Conservation (phyloP, 208 protist species). For the Crithidia thermophila region DNA sequence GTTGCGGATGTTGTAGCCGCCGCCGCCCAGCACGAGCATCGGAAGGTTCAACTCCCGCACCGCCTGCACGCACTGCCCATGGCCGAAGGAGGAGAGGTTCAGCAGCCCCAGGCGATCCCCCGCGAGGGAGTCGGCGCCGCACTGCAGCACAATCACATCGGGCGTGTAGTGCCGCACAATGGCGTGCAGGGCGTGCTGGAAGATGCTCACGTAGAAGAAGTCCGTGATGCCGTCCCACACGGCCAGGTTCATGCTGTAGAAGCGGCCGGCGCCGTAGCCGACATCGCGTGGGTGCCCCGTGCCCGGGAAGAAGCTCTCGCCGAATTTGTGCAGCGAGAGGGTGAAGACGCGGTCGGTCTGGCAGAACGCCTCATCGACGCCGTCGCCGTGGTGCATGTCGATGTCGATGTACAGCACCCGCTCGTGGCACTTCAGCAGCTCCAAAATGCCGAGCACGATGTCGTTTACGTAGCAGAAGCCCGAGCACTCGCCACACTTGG, state of each 20-base stretch:
- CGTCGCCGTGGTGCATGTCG: constrained; percentile 99
- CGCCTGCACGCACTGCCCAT: constrained; percentile 95
- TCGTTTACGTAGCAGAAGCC: constrained; percentile 99
- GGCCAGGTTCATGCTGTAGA: constrained; percentile 90
- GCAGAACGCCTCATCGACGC: constrained; percentile 99
- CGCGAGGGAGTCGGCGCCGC: constrained; percentile 98
- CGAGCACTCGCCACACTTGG: constrained; percentile 96
- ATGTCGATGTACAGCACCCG: constrained; percentile 99
- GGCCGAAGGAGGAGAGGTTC: constrained; percentile 94
- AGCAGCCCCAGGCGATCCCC: constrained; percentile 97
- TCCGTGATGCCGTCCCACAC: constrained; percentile 92
- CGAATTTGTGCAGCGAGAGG: constrained; percentile 99
- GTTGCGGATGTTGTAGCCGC: constrained; percentile 99
- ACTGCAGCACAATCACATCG: constrained; percentile 98
- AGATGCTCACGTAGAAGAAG: constrained; percentile 88
- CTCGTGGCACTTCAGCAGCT: constrained; percentile 98
- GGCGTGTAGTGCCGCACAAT: constrained; percentile 80
- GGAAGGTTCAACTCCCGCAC: constrained; percentile 96
- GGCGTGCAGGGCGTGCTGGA: constrained; percentile 65
- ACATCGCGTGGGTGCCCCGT: constrained; percentile 93
- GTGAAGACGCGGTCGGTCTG: constrained; percentile 99
- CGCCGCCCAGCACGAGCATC: constrained; percentile 98
- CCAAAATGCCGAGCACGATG: constrained; percentile 99
- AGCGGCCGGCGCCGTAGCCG: constrained; percentile 74
- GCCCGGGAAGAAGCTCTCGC: constrained; percentile 98